Evolutionary conservation across 768 basidiomycete species (phyloP).

Genomic region (Tremella yokohamensis): DNA sequence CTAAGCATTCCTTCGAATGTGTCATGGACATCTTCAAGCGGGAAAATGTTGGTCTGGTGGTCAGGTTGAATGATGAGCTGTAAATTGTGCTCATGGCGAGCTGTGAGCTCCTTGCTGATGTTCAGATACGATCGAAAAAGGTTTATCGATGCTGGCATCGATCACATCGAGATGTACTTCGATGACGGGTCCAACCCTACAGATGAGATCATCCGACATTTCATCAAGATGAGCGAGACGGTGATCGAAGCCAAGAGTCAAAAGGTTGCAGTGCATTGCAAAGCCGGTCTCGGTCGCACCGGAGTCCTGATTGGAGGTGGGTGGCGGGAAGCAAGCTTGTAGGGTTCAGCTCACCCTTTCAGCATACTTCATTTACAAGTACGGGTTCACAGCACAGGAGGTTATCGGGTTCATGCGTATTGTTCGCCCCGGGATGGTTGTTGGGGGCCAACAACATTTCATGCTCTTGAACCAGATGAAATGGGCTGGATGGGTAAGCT

Average conservation of each 20-base stretch:
- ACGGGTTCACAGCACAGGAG: constrained; percentile 91
- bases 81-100: constrained; percentile 73
- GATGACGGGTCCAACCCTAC: constrained; percentile 98
- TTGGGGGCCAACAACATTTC: constrained; percentile 50
- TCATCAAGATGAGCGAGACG: constrained; percentile 78
- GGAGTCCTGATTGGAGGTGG: constrained; percentile 82
- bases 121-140: constrained; percentile 37
- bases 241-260: constrained; percentile 68
- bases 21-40: constrained; percentile 91
- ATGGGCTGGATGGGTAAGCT: constrained; percentile 45
- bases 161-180: constrained; percentile 65
- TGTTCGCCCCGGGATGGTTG: constrained; percentile 68
- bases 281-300: constrained; percentile 88
- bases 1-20: constrained; percentile 62
- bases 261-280: constrained; percentile 74
- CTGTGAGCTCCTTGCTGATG: constrained; percentile 42
- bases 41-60: constrained; percentile 79
- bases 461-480: constrained; percentile 46
- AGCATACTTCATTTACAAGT: constrained; percentile 98
- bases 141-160: constrained; percentile 31
- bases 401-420: constrained; percentile 99
- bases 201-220: constrained; percentile 87
- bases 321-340: constrained; percentile 3
- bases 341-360: not conserved
- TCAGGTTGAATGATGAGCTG: constrained; percentile 87